Evolutionary conservation across 192 early-diverging fungal genomes (phyloP).

Genomic region (Chytriomyces confervae): DNA sequence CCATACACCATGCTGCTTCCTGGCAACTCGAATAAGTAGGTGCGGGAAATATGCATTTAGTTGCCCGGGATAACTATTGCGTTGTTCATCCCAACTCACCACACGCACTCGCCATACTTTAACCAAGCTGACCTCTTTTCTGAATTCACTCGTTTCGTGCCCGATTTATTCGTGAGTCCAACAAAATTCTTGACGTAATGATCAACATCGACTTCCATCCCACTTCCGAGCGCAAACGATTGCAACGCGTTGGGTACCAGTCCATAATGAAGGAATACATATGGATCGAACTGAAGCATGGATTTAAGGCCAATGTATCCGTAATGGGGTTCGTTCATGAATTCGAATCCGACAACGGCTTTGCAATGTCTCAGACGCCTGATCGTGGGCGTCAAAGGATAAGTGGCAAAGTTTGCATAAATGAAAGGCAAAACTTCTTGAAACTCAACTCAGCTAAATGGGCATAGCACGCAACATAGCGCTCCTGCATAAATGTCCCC

Average conservation of each 20-base stretch:
- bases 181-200: constrained; percentile 80
- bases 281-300: constrained; percentile 67
- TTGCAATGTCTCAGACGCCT: constrained; percentile 69
- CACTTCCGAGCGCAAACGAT: constrained; percentile 76
- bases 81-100: constrained; percentile 48
- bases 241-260: constrained; percentile 74
- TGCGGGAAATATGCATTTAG: not conserved
- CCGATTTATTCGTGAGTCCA: constrained; percentile 66
- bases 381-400: not conserved
- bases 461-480: constrained; percentile 70
- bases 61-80: not conserved
- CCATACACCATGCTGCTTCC: constrained; percentile 79
- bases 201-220: constrained; percentile 74
- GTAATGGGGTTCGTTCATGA: constrained; percentile 78
- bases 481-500: constrained; percentile 70
- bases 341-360: constrained; percentile 78
- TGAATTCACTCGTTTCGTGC: constrained; percentile 61
- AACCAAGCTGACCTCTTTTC: constrained; percentile 68
- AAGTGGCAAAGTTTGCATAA: not conserved
- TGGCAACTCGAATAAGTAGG: constrained; percentile 21
- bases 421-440: not conserved
- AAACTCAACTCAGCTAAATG: constrained; percentile 66
- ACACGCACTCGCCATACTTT: constrained; percentile 67
- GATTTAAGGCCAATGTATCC: constrained; percentile 77
- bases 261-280: constrained; percentile 72